Evolutionary conservation across 2,329 filamentous ascomycete species (phyloP), one percentile per base, ranked within the genome.

Genomic region (Fusarium staphyleae): DNA sequence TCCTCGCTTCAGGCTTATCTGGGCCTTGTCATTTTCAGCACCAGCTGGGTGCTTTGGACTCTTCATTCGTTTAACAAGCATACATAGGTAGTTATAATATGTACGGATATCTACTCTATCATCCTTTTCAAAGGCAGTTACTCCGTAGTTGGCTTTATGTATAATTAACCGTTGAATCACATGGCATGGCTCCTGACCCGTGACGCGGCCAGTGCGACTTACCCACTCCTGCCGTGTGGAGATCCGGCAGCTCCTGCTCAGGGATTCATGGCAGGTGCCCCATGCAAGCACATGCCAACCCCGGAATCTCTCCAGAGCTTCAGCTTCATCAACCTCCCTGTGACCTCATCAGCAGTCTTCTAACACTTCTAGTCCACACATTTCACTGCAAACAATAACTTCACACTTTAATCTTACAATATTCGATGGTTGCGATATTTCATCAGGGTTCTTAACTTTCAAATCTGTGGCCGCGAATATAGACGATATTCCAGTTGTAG

Each of bases 241-340:
- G 58, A 62, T 51, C 57, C 53, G 34, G 52, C 35, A 57, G 57
- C 42, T 60, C 32, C 29, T 19, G 33, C 26, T 26, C 43, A 35
- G 32, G 43, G 33, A 46, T 36, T 46, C 37, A 57, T 57, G 53
- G 57, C 58, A 61, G 53, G 58, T 59, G 54, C 57, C 48, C 47
- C 48, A 62, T 18, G 48, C 57, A 52, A 49, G 54, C 58, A 62
- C 58, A 61, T 61, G 58, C 58, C 58, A 59, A 62, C 58, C 53
- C 53, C 55, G 26, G 53, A 47, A 51, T 42, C 53, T 55, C 26
- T 24, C 16, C 32, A 51, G 22, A 55, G 42, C 55, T 57, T 35
- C 30, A 34, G 13, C 24, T 36, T 35, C 53, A 30, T 35, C 53
- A 30, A 58, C 18, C 40, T 43, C 45, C 35, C 34, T 41, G 48